phyloP scores from a whole-genome alignment of 139 green algal species.

The Asterochloris erici region DNA sequence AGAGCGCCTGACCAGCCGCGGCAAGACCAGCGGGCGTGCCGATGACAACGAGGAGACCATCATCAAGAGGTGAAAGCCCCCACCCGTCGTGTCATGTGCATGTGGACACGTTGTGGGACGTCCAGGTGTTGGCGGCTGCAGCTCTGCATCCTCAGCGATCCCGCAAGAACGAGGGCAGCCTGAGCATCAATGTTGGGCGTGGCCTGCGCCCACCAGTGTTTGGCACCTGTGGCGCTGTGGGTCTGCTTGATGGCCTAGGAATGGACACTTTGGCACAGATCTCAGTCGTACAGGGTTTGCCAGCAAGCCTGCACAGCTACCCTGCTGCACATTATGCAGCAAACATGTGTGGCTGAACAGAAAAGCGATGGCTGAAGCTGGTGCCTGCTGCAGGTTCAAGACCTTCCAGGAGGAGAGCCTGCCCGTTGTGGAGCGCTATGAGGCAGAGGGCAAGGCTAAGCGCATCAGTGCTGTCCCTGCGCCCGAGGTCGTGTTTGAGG shows the following conservation, averaged over 20 bases:
- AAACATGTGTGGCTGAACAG: background rate
- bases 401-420: slow-evolving; percentile 75
- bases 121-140: no score
- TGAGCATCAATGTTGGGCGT: background rate
- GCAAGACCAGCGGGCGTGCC: slow-evolving; percentile 54
- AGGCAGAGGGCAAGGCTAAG: slow-evolving; percentile 60
- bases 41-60: slow-evolving; percentile 67
- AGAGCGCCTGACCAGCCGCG: slow-evolving; percentile 45
- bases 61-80: slow-evolving; percentile 37
- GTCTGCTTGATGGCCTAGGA: no score
- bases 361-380: background rate
- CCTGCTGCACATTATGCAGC: background rate
- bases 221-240: background rate
- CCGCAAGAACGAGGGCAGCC: background rate
- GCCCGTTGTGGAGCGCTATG: slow-evolving; percentile 85
- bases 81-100: slow-evolving; percentile 20
- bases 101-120: background rate
- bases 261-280: no score
- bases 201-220: background rate
- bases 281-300: no score
- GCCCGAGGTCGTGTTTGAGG: slow-evolving; percentile 59
- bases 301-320: no score
- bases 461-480: slow-evolving; percentile 50
- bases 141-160: no score
- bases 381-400: background rate